These are phyloP conservation scores for Phtheirospermum japonicum DNA, from an alignment of 257 asterid genomes.

Conservation along the genomic window DNA sequence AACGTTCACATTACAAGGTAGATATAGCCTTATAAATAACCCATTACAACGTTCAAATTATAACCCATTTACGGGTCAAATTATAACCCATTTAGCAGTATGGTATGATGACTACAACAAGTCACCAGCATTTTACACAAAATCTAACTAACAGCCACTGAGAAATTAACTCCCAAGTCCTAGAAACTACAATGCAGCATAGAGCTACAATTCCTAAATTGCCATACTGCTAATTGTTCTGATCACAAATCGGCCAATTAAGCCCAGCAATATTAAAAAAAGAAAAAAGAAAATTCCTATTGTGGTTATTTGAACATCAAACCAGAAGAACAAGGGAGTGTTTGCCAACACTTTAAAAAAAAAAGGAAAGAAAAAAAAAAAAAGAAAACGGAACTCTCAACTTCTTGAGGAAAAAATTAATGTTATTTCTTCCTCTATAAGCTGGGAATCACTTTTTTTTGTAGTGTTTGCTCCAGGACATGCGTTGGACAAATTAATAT, in stretches of 20 bases:
- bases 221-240: slow-evolving; percentile 12
- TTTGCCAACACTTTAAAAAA: no score
- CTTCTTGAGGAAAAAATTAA: no score
- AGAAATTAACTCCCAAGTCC: slow-evolving; percentile 18
- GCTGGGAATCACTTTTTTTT: not conserved
- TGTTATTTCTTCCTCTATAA: not conserved
- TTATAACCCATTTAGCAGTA: not conserved
- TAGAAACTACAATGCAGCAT: slow-evolving; percentile 20
- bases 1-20: no score
- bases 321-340: not conserved
- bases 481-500: not conserved
- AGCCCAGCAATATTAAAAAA: slow-evolving; percentile 5
- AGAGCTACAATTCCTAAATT: slow-evolving; percentile 11
- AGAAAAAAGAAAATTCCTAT: not conserved
- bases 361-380: no score
- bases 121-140: slow-evolving; percentile 11
- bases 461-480: not conserved
- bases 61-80: no score
- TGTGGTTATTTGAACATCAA: not conserved
- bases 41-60: no score
- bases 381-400: no score
- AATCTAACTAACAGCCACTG: not conserved
- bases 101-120: not conserved
- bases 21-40: no score
- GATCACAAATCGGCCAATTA: not conserved